Conservation (phyloP, 2,329 filamentous ascomycete genomes). For the Stenocarpella maydis region DNA sequence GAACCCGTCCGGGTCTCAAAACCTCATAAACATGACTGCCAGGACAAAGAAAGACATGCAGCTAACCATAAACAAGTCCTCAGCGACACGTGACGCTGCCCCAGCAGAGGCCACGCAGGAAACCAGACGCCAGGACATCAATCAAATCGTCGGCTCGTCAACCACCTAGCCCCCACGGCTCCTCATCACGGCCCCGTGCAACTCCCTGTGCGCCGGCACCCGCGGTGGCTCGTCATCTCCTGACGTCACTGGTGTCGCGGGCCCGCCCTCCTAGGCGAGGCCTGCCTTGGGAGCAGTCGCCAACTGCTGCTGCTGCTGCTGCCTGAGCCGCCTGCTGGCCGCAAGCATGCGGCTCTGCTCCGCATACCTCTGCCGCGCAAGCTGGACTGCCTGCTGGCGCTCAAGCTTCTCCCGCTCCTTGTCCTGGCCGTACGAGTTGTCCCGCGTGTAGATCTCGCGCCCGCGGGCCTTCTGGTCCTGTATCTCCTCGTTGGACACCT, state of each 20-base stretch:
- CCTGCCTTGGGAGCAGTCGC: slow-evolving; percentile 19
- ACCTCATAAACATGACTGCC: not conserved
- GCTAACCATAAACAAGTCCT: not conserved
- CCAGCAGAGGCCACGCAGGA: not conserved
- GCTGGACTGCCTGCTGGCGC: slow-evolving; percentile 61
- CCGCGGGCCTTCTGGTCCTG: slow-evolving; percentile 61
- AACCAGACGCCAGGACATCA: slow-evolving; percentile 9
- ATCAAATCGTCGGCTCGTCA: slow-evolving; percentile 8
- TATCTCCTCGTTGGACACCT: slow-evolving; percentile 59
- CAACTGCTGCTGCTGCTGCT: slow-evolving; percentile 36
- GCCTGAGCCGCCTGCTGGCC: slow-evolving; percentile 61
- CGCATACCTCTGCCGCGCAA: slow-evolving; percentile 66
- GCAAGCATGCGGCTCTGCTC: slow-evolving; percentile 68
- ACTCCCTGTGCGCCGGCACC: slow-evolving; percentile 27
- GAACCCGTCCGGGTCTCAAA: not conserved
- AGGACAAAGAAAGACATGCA: not conserved
- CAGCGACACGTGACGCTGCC: not conserved
- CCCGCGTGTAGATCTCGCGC: slow-evolving; percentile 61
- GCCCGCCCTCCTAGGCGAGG: slow-evolving; percentile 19
- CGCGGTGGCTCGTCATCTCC: not conserved
- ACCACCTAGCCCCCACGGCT: not conserved
- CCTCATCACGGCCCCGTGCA: not conserved
- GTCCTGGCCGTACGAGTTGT: slow-evolving; percentile 56
- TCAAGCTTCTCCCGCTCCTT: slow-evolving; percentile 62
- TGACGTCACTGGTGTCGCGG: not conserved